Conservation (phyloP, 331 rosid species). For the Quercus lobata region DNA sequence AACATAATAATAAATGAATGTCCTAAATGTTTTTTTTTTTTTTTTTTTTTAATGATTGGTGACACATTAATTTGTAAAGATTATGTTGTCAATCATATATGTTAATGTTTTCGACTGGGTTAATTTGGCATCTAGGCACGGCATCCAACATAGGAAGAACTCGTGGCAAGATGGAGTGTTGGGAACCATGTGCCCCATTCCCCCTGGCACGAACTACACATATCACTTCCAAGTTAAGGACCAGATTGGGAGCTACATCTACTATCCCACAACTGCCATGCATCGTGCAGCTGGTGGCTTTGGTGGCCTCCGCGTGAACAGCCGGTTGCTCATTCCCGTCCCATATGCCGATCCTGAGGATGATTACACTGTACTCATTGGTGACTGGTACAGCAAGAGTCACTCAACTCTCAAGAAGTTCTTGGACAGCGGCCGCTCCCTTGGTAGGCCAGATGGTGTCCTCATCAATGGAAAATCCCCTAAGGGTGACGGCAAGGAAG, state of each 20-base stretch:
- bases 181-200: conserved; percentile 67
- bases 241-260: conserved; percentile 66
- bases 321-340: conserved; percentile 65
- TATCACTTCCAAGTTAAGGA: conserved; percentile 73
- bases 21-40: too few species aligned
- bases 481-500: conserved; percentile 48
- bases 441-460: conserved; percentile 58
- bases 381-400: conserved; percentile 61
- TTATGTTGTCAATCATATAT: too few species aligned
- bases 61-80: too few species aligned
- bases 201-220: conserved; percentile 57
- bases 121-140: conserved; percentile 28
- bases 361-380: conserved; percentile 58
- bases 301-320: conserved; percentile 64
- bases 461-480: conserved; percentile 54
- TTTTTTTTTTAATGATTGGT: too few species aligned
- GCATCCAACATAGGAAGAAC: conserved; percentile 65
- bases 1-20: too few species aligned
- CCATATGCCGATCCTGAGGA: conserved; percentile 64
- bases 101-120: not conserved
- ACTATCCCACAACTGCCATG: conserved; percentile 49
- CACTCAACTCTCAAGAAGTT: conserved; percentile 33
- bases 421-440: conserved; percentile 48
- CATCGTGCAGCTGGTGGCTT: conserved; percentile 61
- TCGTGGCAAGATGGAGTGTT: conserved; percentile 68